A percentile compares a stretch with the other conserved stretches of the same genome.
These are phyloP conservation scores for Rubia tinctorum DNA, from an alignment of 305 asterid species.

Conservation along the genomic window DNA sequence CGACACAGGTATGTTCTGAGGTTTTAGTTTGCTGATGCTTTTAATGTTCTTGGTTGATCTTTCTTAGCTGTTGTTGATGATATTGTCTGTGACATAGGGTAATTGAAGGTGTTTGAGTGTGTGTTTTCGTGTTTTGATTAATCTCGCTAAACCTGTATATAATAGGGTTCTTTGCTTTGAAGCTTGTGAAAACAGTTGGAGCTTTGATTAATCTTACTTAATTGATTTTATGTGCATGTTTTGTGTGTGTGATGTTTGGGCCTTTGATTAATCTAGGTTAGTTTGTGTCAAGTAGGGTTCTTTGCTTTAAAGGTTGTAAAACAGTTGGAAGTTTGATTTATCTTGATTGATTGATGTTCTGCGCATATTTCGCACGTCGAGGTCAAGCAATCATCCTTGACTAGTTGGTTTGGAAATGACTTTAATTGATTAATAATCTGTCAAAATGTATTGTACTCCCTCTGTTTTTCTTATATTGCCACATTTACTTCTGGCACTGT, in stretches of 20 bases:
- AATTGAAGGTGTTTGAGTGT: neutral
- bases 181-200: neutral
- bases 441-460: too few relatives aligned
- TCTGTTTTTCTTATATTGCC: too few relatives aligned
- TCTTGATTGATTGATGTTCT: too few relatives aligned
- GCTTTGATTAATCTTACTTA: neutral
- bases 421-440: too few relatives aligned
- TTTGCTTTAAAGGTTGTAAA: neutral
- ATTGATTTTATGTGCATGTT: neutral
- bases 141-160: neutral
- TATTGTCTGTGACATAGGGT: neutral
- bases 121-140: neutral
- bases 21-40: neutral
- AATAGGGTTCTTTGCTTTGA: neutral
- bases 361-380: too few relatives aligned
- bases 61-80: neutral
- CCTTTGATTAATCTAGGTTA: too few relatives aligned
- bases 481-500: too few relatives aligned
- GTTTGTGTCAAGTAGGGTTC: neutral
- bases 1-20: slow-evolving; percentile 50
- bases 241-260: neutral
- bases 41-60: neutral
- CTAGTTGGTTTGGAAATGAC: too few relatives aligned
- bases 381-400: too few relatives aligned
- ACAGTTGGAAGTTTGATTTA: neutral